Conservation (phyloP, 2,329 filamentous ascomycete species). For the Macrophomina pseudophaseolina region DNA sequence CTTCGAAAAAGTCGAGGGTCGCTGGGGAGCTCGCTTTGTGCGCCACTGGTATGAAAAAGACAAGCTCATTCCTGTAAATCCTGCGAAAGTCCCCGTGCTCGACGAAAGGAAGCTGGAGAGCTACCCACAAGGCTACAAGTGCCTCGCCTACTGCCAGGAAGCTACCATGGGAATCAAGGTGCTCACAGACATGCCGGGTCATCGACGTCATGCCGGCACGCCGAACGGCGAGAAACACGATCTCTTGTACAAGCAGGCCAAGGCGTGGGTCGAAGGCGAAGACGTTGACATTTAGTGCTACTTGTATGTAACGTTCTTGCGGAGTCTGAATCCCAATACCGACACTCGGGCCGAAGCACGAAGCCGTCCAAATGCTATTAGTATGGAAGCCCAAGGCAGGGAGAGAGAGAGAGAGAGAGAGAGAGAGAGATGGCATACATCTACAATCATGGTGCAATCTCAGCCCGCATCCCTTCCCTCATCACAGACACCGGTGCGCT, state of each 20-base stretch:
- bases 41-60: slow-evolving; percentile 5
- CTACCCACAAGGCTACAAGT: neutral
- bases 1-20: slow-evolving; percentile 47
- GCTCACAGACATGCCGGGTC: neutral
- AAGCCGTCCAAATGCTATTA: too few relatives aligned
- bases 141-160: neutral
- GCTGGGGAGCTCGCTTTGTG: slow-evolving; percentile 18
- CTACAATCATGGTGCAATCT: too few relatives aligned
- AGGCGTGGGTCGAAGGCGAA: neutral
- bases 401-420: too few relatives aligned
- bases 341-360: too few relatives aligned
- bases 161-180: neutral
- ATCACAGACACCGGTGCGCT: too few relatives aligned
- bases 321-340: too few relatives aligned
- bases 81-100: neutral
- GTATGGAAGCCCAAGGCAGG: too few relatives aligned
- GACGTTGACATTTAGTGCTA: neutral
- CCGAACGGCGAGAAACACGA: neutral
- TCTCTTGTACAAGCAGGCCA: neutral
- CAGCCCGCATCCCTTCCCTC: too few relatives aligned
- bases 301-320: too few relatives aligned
- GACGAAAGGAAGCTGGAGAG: neutral
- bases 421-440: too few relatives aligned
- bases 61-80: neutral
- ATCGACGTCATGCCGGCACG: neutral